phyloP scores from a whole-genome alignment of 2,329 filamentous ascomycete species.

The Furcasterigmium sp. region DNA sequence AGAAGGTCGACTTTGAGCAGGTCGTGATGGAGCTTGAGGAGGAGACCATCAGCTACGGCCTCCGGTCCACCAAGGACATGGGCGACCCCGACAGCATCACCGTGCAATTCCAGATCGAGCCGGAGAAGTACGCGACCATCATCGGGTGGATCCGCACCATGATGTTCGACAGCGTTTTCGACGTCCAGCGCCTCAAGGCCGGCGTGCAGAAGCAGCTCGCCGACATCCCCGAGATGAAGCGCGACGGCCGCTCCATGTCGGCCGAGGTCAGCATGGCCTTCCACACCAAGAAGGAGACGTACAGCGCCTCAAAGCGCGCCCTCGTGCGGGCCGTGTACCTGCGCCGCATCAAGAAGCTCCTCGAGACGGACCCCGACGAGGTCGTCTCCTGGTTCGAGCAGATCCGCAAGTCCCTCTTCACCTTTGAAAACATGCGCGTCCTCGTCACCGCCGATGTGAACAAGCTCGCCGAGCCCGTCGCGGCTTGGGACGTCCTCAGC shows the following conservation, averaged over 20 bases:
- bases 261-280: slow-evolving; percentile 68
- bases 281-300: slow-evolving; percentile 71
- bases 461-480: slow-evolving; percentile 69
- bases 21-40: slow-evolving; percentile 87
- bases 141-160: slow-evolving; percentile 82
- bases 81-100: slow-evolving; percentile 78
- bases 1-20: slow-evolving; percentile 80
- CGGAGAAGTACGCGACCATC: slow-evolving; percentile 76
- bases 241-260: slow-evolving; percentile 68
- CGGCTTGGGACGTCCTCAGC: slow-evolving; percentile 68
- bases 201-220: slow-evolving; percentile 76
- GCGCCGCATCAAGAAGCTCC: slow-evolving; percentile 74
- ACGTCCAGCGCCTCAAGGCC: slow-evolving; percentile 60
- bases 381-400: slow-evolving; percentile 75
- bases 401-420: slow-evolving; percentile 71
- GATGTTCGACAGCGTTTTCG: slow-evolving; percentile 86
- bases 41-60: slow-evolving; percentile 80
- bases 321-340: slow-evolving; percentile 85
- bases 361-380: slow-evolving; percentile 68
- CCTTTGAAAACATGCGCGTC: slow-evolving; percentile 78
- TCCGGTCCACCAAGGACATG: slow-evolving; percentile 62
- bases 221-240: slow-evolving; percentile 88
- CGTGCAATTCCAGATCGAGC: slow-evolving; percentile 80
- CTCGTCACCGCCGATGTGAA: slow-evolving; percentile 77
- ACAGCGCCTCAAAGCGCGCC: slow-evolving; percentile 71